A percentile compares a stretch with the other conserved stretches of the same genome.
phyloP scores from a whole-genome alignment of 371 early-diverging fungal genomes.

The Mortierella sp. region DNA sequence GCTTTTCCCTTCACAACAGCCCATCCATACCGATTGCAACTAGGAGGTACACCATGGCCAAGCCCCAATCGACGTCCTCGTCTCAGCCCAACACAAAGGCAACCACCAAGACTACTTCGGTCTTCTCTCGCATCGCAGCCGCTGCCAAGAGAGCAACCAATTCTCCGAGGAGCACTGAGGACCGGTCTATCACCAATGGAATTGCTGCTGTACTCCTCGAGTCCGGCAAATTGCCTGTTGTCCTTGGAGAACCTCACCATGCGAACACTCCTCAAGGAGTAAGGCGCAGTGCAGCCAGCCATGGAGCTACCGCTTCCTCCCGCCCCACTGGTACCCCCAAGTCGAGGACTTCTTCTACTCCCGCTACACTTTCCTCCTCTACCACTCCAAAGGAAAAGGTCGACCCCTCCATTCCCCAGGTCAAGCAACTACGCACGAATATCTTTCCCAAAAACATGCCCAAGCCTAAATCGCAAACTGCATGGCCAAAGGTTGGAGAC shows the following conservation, averaged over 20 bases:
- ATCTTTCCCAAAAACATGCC: conserved; percentile 2
- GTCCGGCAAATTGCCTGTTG: neutral
- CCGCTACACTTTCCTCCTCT: neutral
- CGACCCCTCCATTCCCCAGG: neutral
- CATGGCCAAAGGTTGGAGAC: conserved; percentile 1
- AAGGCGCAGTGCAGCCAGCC: too few relatives aligned
- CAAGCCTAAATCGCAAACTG: neutral
- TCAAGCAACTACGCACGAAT: neutral
- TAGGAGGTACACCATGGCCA: neutral
- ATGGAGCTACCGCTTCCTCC: too few relatives aligned
- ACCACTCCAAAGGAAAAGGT: neutral
- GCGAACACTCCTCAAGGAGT: too few relatives aligned
- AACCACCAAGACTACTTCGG: neutral
- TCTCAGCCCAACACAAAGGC: neutral
- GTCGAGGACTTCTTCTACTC: neutral
- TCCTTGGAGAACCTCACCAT: neutral
- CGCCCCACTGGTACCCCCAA: neutral
- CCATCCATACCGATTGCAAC: too few relatives aligned
- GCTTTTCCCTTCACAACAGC: neutral
- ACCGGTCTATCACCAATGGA: neutral
- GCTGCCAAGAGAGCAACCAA: neutral
- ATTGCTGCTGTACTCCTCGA: neutral
- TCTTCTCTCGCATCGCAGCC: neutral
- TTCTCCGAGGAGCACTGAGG: neutral
- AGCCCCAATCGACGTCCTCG: neutral